Conservation (phyloP, 2,329 filamentous ascomycete species). For the Intubia oerlemansii region DNA sequence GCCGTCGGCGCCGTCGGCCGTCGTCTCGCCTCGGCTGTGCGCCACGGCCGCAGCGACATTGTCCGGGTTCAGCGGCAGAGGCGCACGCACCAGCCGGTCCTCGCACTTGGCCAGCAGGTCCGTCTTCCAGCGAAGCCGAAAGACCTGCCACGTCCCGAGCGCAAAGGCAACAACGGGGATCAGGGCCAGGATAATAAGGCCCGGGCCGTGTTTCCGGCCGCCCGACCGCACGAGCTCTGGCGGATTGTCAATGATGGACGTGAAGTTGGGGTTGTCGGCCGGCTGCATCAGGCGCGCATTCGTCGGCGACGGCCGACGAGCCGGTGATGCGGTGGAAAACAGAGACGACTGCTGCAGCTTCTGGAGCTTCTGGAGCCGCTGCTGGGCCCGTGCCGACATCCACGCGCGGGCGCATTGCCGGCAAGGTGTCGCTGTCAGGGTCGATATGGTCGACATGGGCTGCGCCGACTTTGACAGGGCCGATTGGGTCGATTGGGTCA, state of each 20-base stretch:
- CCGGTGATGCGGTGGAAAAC: constrained; percentile 5
- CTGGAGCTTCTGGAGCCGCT: too few relatives aligned
- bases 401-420: too few relatives aligned
- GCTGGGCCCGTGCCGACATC: too few relatives aligned
- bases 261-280: constrained; percentile 59
- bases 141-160: constrained; percentile 88
- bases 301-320: too few relatives aligned
- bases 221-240: constrained; percentile 58
- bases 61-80: constrained; percentile 59
- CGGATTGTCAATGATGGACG: constrained; percentile 72
- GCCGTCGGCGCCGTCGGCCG: constrained; percentile 1
- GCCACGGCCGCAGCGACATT: constrained; percentile 64
- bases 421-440: too few relatives aligned
- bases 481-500: too few relatives aligned
- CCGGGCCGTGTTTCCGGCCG: constrained; percentile 53
- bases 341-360: too few relatives aligned
- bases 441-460: too few relatives aligned
- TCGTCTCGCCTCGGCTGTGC: constrained; percentile 12
- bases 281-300: too few relatives aligned
- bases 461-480: too few relatives aligned
- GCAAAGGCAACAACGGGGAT: constrained; percentile 83
- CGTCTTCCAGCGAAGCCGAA: constrained; percentile 84
- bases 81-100: constrained; percentile 69
- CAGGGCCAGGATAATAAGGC: constrained; percentile 58
- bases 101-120: constrained; percentile 80